phyloP scores from a whole-genome alignment of 805 yeast species.

The Cyberlindnera amylophila region DNA sequence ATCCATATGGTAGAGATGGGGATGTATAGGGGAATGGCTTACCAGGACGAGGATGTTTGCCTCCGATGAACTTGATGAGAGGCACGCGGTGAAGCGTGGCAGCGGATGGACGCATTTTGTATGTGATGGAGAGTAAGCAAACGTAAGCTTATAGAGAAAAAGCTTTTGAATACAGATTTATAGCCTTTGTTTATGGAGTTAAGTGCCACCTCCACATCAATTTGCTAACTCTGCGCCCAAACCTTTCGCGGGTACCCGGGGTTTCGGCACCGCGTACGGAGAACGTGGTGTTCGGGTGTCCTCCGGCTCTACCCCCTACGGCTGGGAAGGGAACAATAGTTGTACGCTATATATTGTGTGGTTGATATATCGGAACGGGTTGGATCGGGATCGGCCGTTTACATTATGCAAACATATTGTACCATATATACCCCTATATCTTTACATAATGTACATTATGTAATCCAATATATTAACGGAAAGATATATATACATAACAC shows the following conservation, averaged over 20 bases:
- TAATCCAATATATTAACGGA: too few species aligned
- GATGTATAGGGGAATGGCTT: constrained; percentile 32
- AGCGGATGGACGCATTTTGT: constrained; percentile 32
- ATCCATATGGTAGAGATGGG: constrained; percentile 14
- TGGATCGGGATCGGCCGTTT: too few species aligned
- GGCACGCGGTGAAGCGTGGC: constrained; percentile 40
- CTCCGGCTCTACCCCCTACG: too few species aligned
- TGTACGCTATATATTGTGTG: too few species aligned
- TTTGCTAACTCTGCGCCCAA: too few species aligned
- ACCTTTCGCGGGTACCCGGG: neutral
- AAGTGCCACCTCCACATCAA: neutral
- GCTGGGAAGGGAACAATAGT: too few species aligned
- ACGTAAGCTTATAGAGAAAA: neutral
- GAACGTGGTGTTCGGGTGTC: neutral
- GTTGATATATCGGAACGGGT: too few species aligned
- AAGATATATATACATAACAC: too few species aligned
- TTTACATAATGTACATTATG: too few species aligned
- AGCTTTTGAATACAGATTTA: neutral
- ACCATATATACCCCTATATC: too few species aligned
- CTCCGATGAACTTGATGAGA: constrained; percentile 83
- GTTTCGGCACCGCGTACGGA: neutral
- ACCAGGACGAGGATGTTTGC: constrained; percentile 57
- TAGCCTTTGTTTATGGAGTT: neutral
- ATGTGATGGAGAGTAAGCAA: neutral
- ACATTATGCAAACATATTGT: too few species aligned